These are phyloP conservation scores for Pyrenophora seminiperda DNA, from an alignment of 2,329 filamentous ascomycete species.

Conservation along the genomic window DNA sequence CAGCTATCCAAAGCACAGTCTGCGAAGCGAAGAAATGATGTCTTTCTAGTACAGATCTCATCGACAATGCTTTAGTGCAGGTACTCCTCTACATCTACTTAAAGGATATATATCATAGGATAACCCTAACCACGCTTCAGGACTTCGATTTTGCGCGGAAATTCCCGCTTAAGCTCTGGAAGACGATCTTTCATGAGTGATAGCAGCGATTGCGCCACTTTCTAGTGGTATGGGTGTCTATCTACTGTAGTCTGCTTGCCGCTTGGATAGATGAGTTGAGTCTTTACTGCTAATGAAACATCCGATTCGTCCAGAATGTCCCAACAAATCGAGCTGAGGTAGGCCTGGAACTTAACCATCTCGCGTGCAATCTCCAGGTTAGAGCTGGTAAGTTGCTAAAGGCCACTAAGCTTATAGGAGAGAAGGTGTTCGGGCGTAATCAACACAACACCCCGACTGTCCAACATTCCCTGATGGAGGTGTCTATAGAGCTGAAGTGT, in stretches of 20 bases:
- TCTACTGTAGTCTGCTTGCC: conserved; percentile 59
- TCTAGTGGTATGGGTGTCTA: conserved; percentile 61
- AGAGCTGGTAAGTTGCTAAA: conserved; percentile 54
- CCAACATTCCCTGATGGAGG: conserved; percentile 55
- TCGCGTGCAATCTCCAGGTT: conserved; percentile 20
- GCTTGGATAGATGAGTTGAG: conserved; percentile 67
- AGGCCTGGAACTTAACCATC: conserved; percentile 43
- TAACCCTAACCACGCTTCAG: conserved; percentile 34
- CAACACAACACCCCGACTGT: conserved; percentile 60
- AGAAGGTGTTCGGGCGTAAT: conserved; percentile 67
- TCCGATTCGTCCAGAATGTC: conserved; percentile 71
- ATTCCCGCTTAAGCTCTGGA: conserved; percentile 27
- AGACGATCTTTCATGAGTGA: conserved; percentile 47
- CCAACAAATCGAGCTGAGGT: conserved; percentile 52
- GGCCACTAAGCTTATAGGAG: conserved; percentile 66
- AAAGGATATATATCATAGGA: conserved; percentile 57
- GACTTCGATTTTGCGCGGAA: conserved; percentile 54
- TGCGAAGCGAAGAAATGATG: conserved; percentile 38
- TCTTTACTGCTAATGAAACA: conserved; percentile 62
- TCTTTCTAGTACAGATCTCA: conserved; percentile 24
- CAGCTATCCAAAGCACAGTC: conserved; percentile 39
- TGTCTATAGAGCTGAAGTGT: conserved; percentile 47
- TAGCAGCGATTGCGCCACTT: conserved; percentile 59
- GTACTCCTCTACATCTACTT: conserved; percentile 67
- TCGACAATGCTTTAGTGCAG: not conserved